phyloP scores from a whole-genome alignment of 2,329 filamentous ascomycete species.

The Ophiostoma australiae region DNA sequence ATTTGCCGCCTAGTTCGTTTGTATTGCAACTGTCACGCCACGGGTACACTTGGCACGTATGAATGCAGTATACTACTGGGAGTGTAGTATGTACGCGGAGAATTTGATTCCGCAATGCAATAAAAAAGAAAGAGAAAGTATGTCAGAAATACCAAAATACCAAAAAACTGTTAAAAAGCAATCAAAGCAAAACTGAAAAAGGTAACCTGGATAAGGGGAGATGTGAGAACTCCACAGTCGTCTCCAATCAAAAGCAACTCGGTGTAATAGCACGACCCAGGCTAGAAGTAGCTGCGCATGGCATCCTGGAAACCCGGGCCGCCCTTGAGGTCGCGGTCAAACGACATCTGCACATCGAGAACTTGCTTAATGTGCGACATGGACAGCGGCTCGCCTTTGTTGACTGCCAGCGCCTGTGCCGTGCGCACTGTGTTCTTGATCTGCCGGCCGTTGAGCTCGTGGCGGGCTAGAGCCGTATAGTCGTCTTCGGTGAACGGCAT shows the following conservation, averaged over 20 bases:
- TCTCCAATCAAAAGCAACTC: not conserved
- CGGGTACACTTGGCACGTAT: no score
- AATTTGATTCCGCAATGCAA: no score
- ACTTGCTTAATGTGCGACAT: constrained; percentile 79
- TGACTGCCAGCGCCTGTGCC: constrained; percentile 75
- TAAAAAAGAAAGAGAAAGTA: not conserved
- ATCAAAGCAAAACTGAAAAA: not conserved
- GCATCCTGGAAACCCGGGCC: constrained; percentile 75
- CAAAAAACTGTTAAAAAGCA: not conserved
- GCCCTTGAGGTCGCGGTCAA: constrained; percentile 77
- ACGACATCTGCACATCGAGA: constrained; percentile 76
- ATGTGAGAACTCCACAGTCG: not conserved
- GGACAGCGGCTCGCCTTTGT: constrained; percentile 63
- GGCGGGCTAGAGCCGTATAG: constrained; percentile 59
- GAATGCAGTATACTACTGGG: not conserved
- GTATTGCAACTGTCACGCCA: not conserved
- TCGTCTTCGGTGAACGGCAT: constrained; percentile 63
- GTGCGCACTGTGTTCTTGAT: constrained; percentile 87
- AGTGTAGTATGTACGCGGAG: not conserved
- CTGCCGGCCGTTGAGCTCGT: constrained; percentile 59
- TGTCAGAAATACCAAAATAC: not conserved
- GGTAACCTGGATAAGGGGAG: not conserved
- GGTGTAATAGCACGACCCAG: not conserved
- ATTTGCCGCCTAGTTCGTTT: not conserved
- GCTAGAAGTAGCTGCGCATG: constrained; percentile 70